Evolutionary conservation across 306 rosid species (phyloP), one percentile per base, ranked within the genome.

Genomic region (Cyclanthera cordifolia): DNA sequence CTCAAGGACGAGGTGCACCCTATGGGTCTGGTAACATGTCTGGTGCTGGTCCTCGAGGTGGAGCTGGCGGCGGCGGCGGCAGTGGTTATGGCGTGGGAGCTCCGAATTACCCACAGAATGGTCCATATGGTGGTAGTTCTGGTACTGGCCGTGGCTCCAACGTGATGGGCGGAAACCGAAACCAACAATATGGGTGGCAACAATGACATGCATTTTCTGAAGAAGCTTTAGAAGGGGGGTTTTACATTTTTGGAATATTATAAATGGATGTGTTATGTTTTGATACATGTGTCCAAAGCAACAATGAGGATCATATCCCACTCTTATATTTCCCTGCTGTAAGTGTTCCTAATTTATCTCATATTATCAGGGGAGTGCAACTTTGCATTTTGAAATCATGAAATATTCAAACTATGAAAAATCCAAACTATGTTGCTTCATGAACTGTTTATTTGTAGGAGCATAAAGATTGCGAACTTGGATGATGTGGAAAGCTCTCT

Each of bases 161-260:
- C 75, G 76, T 73, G 82, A 81, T 81, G 80, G 82, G 82, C 16
- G 82, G 82, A 71, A 78, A 63, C 67, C 85, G 82, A 28, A 82
- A 73, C 77, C 85, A 78, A 16, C 85, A 82, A 74, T 82, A 82
- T 65, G 80, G 80, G 21, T 82, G 85, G 85, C 85, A 82, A 61
- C 80, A 73, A 17, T 75, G 66, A 32, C 30, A 46, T 20, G 14
- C 51, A 63, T 65, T 46, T 24, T 25, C 37, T 4, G 60, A 54
- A 8, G 17, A 54, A 54, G 60, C 60, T 54, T 54, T 54, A 25
- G 37, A 54, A 54, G 37, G 24, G 8, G 21, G 27, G 28, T 14
- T 34, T 54, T 49, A 24, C 13, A 54, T 24, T 54, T 12, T 54
- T 14, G 10, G 17, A 54, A 25, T 54, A 14, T 14, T 55, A 15